These are phyloP conservation scores for Nicotiana tabacum DNA, from an alignment of 257 asterid genomes.

Conservation along the genomic window DNA sequence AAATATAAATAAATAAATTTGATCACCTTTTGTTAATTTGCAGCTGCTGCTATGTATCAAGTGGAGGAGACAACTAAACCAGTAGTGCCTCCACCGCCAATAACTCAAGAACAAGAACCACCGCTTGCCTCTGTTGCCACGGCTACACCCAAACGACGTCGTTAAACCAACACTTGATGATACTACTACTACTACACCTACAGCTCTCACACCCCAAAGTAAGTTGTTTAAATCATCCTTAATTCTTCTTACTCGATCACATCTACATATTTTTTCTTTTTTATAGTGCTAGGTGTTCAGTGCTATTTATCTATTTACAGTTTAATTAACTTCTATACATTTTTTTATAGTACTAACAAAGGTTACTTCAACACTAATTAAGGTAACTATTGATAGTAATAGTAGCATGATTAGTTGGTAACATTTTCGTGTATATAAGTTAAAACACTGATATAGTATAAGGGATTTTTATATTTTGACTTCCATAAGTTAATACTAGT, in stretches of 20 bases:
- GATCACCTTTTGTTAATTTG: not conserved
- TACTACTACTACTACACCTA: not conserved
- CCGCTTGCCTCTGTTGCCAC: not conserved
- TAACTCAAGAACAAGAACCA: not conserved
- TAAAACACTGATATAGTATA: no score
- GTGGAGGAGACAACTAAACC: not conserved
- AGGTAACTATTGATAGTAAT: no score
- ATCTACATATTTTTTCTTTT: not conserved
- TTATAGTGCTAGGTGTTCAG: not conserved
- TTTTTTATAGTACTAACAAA: no score
- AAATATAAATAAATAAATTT: no score
- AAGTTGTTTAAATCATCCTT: not conserved
- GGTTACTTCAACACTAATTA: no score
- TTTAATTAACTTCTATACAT: no score
- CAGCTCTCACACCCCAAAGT: not conserved
- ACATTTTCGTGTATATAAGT: no score
- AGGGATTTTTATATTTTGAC: no score
- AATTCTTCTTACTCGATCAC: not conserved
- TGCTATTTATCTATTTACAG: no score
- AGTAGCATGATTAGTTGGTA: no score
- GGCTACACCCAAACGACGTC: not conserved
- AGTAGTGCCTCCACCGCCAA: not conserved
- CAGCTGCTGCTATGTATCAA: not conserved
- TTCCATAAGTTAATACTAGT: no score
- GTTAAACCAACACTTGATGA: not conserved